A percentile compares a stretch with the other conserved stretches of the same genome.
Conservation (phyloP, 2,329 filamentous ascomycete genomes). For the Aspergillus sp. region DNA sequence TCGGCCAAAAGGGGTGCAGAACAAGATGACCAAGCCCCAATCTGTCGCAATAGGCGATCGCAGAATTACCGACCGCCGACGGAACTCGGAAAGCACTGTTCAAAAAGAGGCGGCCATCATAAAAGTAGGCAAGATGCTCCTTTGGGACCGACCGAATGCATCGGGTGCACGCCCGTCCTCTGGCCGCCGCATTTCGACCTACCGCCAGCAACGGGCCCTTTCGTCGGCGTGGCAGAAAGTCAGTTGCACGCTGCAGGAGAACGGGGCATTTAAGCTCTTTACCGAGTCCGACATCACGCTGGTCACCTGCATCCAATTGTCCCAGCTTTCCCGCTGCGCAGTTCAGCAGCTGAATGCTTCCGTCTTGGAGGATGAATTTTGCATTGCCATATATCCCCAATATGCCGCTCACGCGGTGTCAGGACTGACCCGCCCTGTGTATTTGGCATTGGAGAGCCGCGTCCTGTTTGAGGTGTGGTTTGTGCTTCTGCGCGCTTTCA, state of each 20-base stretch:
- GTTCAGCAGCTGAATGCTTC: slow-evolving; percentile 88
- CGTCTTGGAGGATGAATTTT: slow-evolving; percentile 88
- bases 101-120: slow-evolving; percentile 79
- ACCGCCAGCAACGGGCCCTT: slow-evolving; percentile 55
- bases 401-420: slow-evolving; percentile 74
- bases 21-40: slow-evolving; percentile 51
- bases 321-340: slow-evolving; percentile 82
- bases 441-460: slow-evolving; percentile 79
- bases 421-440: slow-evolving; percentile 81
- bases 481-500: slow-evolving; percentile 84
- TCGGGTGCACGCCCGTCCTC: slow-evolving; percentile 35
- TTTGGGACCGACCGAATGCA: slow-evolving; percentile 78
- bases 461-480: slow-evolving; percentile 98
- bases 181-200: slow-evolving; percentile 48
- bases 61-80: slow-evolving; percentile 41
- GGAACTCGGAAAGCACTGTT: slow-evolving; percentile 47
- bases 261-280: slow-evolving; percentile 88
- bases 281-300: slow-evolving; percentile 79
- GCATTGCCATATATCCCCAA: slow-evolving; percentile 91
- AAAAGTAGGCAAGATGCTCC: slow-evolving; percentile 86
- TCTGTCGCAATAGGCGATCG: slow-evolving; percentile 43
- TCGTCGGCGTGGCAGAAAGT: slow-evolving; percentile 78
- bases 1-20: slow-evolving; percentile 48
- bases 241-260: slow-evolving; percentile 90
- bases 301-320: slow-evolving; percentile 79